Evolutionary conservation across 1,284 basidiomycete genomes (phyloP), one percentile per base, ranked within the genome.

Genomic region (Chalciporus sp.): DNA sequence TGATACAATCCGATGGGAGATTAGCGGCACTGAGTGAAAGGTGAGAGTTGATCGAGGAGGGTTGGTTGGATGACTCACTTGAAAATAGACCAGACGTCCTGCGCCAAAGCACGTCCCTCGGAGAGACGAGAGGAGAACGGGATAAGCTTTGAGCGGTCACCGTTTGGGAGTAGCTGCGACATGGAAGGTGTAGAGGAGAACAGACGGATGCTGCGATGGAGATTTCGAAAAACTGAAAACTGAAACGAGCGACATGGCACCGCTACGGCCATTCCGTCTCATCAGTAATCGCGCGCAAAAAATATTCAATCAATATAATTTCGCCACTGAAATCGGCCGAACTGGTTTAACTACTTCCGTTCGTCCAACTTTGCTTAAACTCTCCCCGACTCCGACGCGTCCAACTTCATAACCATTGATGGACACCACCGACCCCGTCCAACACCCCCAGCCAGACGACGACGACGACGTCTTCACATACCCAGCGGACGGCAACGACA

Each of bases 41-140:
- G 49, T 61, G 44, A 55, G 58, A 35, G 26, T 41, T 35, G 49
- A 23, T 16, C 14, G 46, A 1, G 14, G 23, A 23, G 14, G 40
- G 41, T 10, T 6, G 17, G 19, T 14, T 7, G 17, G n/a, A n/a
- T 35, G 11, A 51, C 82, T 62, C 64, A 94, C 93, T 92, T 94
- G 83, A 85, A 95, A 69, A 95, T 92, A 3, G 91, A 90, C 93
- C 93, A 95, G 31, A 95, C 93, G 73, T 95, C 93, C 71, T 88
- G 82, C 10, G 82, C 85, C 37, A 92, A 72, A 2, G 90, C 90
- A 37, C 90, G 80, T 19, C 90, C 90, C 39, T 89, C 85, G 59
- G 70, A 75, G 57, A 92, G 75, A 46, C 90, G 80, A 1, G 84
- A 85, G 1, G 90, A 86, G 68, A 84, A 82, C 2, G 83, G 76